Evolutionary conservation across 148 eudicot genomes (phyloP).

Genomic region (Oxyria digyna): DNA sequence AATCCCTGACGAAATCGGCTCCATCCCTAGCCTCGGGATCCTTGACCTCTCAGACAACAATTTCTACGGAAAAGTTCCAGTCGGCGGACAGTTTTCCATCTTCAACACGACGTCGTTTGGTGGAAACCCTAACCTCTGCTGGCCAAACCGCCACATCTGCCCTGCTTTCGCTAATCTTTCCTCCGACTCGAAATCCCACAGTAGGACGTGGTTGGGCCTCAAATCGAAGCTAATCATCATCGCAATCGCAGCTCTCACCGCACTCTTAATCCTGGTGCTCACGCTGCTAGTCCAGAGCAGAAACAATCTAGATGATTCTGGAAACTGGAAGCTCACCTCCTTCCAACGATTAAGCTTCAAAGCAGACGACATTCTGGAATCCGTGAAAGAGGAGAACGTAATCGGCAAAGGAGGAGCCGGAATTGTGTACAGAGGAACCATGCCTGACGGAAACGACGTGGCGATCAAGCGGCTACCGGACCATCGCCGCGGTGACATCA

Average conservation of each 20-base stretch:
- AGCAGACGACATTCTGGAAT: conserved; percentile 52
- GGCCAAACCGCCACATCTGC: conserved; percentile 19
- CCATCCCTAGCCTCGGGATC: conserved; percentile 28
- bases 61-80: conserved; percentile 35
- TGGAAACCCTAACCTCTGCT: conserved; percentile 46
- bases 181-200: not conserved
- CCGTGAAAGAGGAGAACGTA: conserved; percentile 67
- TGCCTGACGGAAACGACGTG: conserved; percentile 50
- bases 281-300: conserved; percentile 15
- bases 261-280: not conserved
- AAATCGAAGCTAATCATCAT: conserved; percentile 11
- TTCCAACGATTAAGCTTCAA: conserved; percentile 65
- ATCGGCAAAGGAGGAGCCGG: conserved; percentile 96
- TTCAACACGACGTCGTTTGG: conserved; percentile 29
- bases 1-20: conserved; percentile 31
- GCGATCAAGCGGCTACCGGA: conserved; percentile 59
- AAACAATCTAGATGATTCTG: conserved; percentile 32
- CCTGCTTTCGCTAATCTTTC: conserved; percentile 8
- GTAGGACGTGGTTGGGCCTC: conserved; percentile 13
- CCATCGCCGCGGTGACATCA: conserved; percentile 20
- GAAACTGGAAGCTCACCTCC: conserved; percentile 59
- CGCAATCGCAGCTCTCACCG: not conserved
- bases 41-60: conserved; percentile 46
- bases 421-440: conserved; percentile 70
- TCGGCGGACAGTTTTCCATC: conserved; percentile 3